Percentiles rank a stretch among this genome's conserved stretches.
These are phyloP conservation scores for Vigna angularis DNA, from an alignment of 306 rosid species.

Conservation along the genomic window DNA sequence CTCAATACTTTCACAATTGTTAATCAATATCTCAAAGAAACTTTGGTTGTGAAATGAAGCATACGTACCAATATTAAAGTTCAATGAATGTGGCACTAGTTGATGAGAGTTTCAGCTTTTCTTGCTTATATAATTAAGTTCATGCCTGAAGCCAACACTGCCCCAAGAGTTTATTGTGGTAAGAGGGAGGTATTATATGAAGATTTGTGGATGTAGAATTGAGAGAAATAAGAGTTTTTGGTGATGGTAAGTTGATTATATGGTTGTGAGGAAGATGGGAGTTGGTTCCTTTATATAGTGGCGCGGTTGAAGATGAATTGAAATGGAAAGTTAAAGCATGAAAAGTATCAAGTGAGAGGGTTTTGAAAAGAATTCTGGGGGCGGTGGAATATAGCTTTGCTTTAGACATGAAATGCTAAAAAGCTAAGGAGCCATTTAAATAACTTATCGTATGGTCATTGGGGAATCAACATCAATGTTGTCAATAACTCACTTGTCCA, in stretches of 20 bases:
- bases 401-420: constrained; percentile 28
- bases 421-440: constrained; percentile 14
- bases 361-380: background rate
- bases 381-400: constrained; percentile 11
- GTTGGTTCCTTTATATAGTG: background rate
- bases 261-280: background rate
- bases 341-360: background rate
- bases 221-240: background rate
- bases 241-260: background rate
- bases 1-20: no score
- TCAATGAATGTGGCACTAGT: background rate
- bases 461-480: constrained; percentile 40
- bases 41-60: constrained; percentile 14
- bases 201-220: background rate
- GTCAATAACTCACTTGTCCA: background rate
- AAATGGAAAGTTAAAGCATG: background rate
- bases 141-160: background rate
- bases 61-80: constrained; percentile 13
- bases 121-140: background rate
- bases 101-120: background rate
- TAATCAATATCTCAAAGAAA: background rate
- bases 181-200: background rate
- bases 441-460: constrained; percentile 42
- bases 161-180: background rate
- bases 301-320: background rate